These are phyloP conservation scores for Raphanus sativus DNA, from an alignment of 345 rosid species.

Conservation along the genomic window DNA sequence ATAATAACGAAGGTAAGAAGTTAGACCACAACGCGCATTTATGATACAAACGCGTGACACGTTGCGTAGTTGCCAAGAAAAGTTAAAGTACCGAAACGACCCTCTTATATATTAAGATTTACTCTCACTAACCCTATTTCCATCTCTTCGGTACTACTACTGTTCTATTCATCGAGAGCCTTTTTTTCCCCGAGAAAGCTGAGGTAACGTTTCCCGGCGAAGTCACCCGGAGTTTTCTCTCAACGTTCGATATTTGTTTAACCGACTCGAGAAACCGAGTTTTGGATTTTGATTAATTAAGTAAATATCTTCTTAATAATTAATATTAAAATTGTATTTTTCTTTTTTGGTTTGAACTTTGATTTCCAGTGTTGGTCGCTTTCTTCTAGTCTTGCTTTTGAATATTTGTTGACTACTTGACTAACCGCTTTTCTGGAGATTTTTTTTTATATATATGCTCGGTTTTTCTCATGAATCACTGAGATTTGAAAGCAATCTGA, in stretches of 20 bases:
- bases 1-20: background rate
- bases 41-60: background rate
- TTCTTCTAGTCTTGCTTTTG: conserved; percentile 29
- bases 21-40: background rate
- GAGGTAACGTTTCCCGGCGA: conserved; percentile 18
- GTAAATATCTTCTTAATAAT: background rate
- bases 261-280: conserved; percentile 22
- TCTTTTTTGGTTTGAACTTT: background rate
- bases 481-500: conserved; percentile 11
- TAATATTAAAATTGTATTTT: background rate
- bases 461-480: background rate
- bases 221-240: background rate
- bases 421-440: conserved; percentile 4
- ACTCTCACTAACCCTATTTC: background rate
- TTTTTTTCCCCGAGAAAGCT: conserved; percentile 2
- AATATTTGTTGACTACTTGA: conserved; percentile 30
- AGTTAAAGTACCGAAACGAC: background rate
- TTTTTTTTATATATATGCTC: background rate
- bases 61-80: background rate
- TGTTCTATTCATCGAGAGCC: background rate
- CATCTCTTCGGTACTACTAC: background rate
- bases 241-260: conserved; percentile 15
- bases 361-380: conserved; percentile 22
- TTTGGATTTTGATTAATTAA: conserved; percentile 11
- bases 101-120: background rate